Conservation (phyloP, 805 yeast genomes). For the Lipomyces mesembrius region DNA sequence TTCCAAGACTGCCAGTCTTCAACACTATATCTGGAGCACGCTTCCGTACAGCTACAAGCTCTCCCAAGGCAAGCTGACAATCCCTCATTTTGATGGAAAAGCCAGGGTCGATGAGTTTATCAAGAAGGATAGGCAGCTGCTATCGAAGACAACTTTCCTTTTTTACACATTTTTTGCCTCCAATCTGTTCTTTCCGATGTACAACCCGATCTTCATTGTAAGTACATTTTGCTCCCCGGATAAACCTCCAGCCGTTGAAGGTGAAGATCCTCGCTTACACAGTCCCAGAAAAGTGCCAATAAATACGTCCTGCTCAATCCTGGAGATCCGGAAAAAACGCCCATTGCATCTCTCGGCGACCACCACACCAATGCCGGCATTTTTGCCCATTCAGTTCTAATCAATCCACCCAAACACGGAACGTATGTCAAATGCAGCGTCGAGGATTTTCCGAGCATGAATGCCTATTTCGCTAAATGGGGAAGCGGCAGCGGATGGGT, state of each 20-base stretch:
- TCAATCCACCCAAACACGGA: background rate
- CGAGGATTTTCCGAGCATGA: background rate
- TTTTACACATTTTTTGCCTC: background rate
- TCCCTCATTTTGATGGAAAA: conserved; percentile 7
- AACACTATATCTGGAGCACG: conserved; percentile 7
- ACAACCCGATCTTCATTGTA: background rate
- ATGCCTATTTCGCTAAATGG: background rate
- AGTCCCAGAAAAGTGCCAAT: background rate
- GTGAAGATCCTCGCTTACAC: background rate
- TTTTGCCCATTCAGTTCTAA: background rate
- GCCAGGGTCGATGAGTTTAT: conserved; percentile 12
- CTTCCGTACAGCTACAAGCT: background rate
- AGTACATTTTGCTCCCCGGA: background rate
- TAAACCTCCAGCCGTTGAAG: background rate
- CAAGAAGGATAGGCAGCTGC: background rate
- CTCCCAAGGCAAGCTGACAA: background rate
- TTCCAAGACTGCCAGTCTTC: conserved; percentile 4
- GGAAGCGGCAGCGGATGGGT: background rate
- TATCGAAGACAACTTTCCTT: background rate
- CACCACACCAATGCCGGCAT: background rate
- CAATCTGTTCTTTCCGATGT: background rate
- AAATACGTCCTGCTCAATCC: background rate
- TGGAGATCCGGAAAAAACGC: background rate
- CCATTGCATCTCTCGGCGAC: background rate
- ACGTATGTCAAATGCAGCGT: background rate